Percentiles rank a stretch among this genome's conserved stretches.
Conservation (phyloP, 139 green algal genomes). For the Dunaliella primolecta region DNA sequence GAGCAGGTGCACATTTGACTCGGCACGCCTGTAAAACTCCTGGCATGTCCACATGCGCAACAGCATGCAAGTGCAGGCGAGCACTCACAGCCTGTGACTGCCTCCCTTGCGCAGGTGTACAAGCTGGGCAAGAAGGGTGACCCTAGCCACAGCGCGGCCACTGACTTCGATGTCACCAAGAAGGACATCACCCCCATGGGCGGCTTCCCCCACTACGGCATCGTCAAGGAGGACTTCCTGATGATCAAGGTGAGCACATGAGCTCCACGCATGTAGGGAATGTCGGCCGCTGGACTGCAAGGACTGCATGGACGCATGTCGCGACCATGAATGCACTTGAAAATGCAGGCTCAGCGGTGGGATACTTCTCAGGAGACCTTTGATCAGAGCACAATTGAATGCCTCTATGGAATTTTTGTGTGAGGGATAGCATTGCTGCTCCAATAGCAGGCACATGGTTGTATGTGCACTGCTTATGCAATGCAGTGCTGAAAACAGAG, state of each 20-base stretch:
- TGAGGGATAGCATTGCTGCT: background rate
- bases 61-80: too few species aligned
- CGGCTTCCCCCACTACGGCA: constrained; percentile 98
- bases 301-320: too few species aligned
- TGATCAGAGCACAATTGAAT: too few species aligned
- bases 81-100: too few species aligned
- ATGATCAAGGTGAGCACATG: constrained; percentile 87
- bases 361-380: background rate
- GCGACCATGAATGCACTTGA: too few species aligned
- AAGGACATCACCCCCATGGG: constrained; percentile 99
- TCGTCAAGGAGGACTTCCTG: constrained; percentile 95
- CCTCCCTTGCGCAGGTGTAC: background rate
- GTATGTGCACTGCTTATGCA: background rate
- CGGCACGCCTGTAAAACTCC: too few species aligned
- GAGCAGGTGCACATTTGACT: too few species aligned
- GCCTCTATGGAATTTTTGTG: too few species aligned
- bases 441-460: background rate
- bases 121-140: constrained; percentile 93
- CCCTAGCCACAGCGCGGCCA: constrained; percentile 79
- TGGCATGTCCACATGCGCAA: too few species aligned
- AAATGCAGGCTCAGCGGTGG: background rate
- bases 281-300: too few species aligned
- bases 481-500: constrained; percentile 8
- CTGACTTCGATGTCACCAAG: constrained; percentile 92
- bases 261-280: background rate